These are phyloP conservation scores for Ophiocordyceps polyrhachis-furcata DNA, from an alignment of 2,329 filamentous ascomycete species.

Conservation along the genomic window DNA sequence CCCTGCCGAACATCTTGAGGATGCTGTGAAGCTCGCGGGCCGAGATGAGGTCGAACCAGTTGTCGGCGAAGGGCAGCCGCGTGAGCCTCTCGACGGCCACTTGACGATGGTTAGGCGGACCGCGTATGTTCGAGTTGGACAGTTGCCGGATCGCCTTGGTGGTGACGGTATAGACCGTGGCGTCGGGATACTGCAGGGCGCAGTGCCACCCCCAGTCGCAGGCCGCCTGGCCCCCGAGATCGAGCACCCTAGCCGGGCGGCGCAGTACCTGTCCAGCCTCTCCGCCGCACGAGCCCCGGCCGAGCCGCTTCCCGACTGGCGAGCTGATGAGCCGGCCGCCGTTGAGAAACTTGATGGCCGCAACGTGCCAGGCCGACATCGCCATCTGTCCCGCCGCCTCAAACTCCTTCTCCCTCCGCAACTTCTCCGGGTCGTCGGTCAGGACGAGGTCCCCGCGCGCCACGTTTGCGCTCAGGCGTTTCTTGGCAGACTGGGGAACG, in stretches of 20 bases:
- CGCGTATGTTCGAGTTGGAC: constrained; percentile 57
- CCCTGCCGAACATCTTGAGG: constrained; percentile 52
- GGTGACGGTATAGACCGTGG: constrained; percentile 75
- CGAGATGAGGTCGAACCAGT: constrained; percentile 81
- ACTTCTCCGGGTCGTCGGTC: constrained; percentile 41
- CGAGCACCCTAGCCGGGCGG: constrained; percentile 52
- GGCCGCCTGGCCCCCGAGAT: constrained; percentile 67
- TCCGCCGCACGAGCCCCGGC: constrained; percentile 30
- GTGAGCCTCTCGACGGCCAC: constrained; percentile 61
- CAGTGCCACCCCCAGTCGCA: constrained; percentile 96
- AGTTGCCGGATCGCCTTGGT: constrained; percentile 52
- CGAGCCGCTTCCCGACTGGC: constrained; percentile 43
- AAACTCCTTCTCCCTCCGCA: constrained; percentile 56
- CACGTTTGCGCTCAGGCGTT: constrained; percentile 52
- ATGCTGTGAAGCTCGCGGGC: constrained; percentile 73
- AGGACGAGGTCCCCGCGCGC: constrained; percentile 51
- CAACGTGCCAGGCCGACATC: constrained; percentile 41
- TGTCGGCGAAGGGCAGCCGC: constrained; percentile 66
- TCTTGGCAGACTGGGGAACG: constrained; percentile 49
- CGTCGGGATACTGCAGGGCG: constrained; percentile 66
- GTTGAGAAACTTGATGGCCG: constrained; percentile 40
- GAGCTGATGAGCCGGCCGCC: constrained; percentile 45
- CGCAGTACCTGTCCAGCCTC: constrained; percentile 21
- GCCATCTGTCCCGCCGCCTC: constrained; percentile 60
- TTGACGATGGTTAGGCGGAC: constrained; percentile 73